Percentiles rank a stretch among this genome's conserved stretches.
phyloP scores from a whole-genome alignment of 2,329 filamentous ascomycete genomes.

The Penicillium olsonii region DNA sequence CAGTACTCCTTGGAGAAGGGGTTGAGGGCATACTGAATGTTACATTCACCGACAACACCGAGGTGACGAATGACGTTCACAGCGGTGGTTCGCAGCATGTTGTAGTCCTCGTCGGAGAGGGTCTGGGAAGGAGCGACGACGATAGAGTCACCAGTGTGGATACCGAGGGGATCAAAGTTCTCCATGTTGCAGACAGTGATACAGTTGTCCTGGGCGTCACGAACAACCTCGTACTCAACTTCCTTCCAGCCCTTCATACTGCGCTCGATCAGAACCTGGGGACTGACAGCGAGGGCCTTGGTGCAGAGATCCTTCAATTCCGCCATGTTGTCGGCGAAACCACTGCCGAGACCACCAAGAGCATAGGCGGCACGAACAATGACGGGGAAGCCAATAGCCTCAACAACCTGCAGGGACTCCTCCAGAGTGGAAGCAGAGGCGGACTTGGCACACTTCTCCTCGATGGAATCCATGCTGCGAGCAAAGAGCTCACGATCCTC shows the following conservation, averaged over 20 bases:
- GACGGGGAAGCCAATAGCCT: constrained; percentile 91
- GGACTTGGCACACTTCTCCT: constrained; percentile 96
- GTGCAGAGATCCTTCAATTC: constrained; percentile 86
- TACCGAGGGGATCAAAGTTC: constrained; percentile 97
- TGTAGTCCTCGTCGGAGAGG: constrained; percentile 95
- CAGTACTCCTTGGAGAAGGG: constrained; percentile 95
- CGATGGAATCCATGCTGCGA: constrained; percentile 96
- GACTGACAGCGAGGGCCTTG: constrained; percentile 92
- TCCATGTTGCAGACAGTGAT: constrained; percentile 99
- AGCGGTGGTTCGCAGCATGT: constrained; percentile 96
- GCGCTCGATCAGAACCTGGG: constrained; percentile 93
- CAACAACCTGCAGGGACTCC: constrained; percentile 84
- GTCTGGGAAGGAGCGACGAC: constrained; percentile 97
- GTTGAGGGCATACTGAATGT: constrained; percentile 97
- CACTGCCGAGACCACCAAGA: constrained; percentile 89
- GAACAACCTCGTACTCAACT: constrained; percentile 97
- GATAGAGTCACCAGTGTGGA: constrained; percentile 97
- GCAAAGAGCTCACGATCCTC: constrained; percentile 98
- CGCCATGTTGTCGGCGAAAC: constrained; percentile 85
- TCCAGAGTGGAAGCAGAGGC: constrained; percentile 86
- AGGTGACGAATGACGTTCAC: constrained; percentile 97
- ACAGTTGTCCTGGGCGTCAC: constrained; percentile 94
- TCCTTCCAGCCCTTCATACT: constrained; percentile 99
- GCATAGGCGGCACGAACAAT: constrained; percentile 97
- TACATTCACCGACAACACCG: constrained; percentile 96